Conservation (phyloP, 169 alveolate genomes). For the Plasmodium ovale region DNA sequence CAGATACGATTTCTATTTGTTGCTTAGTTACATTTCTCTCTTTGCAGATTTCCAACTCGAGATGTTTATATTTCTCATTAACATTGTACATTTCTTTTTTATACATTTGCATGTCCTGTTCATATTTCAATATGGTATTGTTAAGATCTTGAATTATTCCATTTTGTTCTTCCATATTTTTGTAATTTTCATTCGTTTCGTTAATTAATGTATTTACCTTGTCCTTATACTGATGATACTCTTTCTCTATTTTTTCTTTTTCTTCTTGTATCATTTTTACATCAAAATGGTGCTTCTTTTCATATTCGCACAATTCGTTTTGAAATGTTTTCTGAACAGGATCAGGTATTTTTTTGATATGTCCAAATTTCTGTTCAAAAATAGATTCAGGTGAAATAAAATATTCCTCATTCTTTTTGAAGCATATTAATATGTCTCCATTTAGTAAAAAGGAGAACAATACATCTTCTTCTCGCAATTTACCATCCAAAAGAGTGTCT, state of each 20-base stretch:
- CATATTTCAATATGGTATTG: slow-evolving; percentile 36
- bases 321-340: slow-evolving; percentile 16
- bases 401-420: slow-evolving; percentile 24
- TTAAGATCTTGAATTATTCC: slow-evolving; percentile 12
- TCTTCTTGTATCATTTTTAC: slow-evolving; percentile 32
- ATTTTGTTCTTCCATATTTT: slow-evolving; percentile 38
- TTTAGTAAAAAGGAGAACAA: slow-evolving; percentile 7
- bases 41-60: slow-evolving; percentile 36
- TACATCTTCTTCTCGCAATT: slow-evolving; percentile 8
- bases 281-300: slow-evolving; percentile 3
- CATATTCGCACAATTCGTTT: slow-evolving; percentile 8
- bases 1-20: slow-evolving; percentile 14
- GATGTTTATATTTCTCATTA: slow-evolving; percentile 36
- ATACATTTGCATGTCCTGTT: slow-evolving; percentile 36
- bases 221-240: slow-evolving; percentile 21
- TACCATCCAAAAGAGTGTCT: neutral
- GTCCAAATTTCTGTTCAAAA: slow-evolving; percentile 19
- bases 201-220: slow-evolving; percentile 42
- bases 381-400: slow-evolving; percentile 3
- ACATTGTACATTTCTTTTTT: slow-evolving; percentile 18
- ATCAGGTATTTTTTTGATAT: slow-evolving; percentile 10
- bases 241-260: slow-evolving; percentile 27
- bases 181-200: slow-evolving; percentile 36
- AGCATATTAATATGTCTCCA: slow-evolving; percentile 10
- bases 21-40: slow-evolving; percentile 35